Conservation (phyloP, 805 yeast species). For the Scheffersomyces lignosus region DNA sequence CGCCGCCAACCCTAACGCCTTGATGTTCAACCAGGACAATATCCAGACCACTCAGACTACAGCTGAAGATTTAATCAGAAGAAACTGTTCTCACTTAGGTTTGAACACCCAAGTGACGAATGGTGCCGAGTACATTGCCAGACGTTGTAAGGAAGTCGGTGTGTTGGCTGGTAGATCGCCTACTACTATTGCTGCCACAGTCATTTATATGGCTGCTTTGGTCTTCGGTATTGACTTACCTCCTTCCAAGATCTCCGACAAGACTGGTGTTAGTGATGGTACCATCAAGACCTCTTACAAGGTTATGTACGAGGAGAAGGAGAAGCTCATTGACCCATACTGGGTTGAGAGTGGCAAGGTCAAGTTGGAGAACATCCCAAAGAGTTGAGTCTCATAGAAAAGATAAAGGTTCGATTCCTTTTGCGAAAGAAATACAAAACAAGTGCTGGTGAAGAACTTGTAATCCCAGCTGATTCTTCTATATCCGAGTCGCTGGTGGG, state of each 20-base stretch:
- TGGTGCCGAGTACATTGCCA: conserved; percentile 91
- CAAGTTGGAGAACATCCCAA: conserved; percentile 45
- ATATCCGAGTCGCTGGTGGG: too few species aligned
- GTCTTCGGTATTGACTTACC: conserved; percentile 77
- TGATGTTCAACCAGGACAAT: conserved; percentile 45
- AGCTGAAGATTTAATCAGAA: conserved; percentile 91
- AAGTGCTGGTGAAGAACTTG: conserved; percentile 1
- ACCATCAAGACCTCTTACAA: conserved; percentile 92
- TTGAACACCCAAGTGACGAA: conserved; percentile 79
- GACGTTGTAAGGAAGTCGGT: conserved; percentile 85
- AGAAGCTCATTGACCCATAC: conserved; percentile 64
- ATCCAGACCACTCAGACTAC: conserved; percentile 78
- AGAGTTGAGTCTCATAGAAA: conserved; percentile 13
- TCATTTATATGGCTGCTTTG: conserved; percentile 90
- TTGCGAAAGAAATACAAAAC: not conserved
- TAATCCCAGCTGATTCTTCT: too few species aligned
- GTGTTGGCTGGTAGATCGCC: conserved; percentile 96
- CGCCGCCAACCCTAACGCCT: conserved; percentile 46
- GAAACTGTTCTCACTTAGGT: conserved; percentile 95
- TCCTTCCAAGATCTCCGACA: conserved; percentile 82
- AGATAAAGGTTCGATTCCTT: too few species aligned
- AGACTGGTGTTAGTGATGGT: conserved; percentile 95
- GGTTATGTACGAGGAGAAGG: conserved; percentile 70
- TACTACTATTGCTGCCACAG: conserved; percentile 96
- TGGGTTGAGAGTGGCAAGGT: conserved; percentile 75